Conservation (phyloP, 805 yeast species). For the Naumovozyma castellii region DNA sequence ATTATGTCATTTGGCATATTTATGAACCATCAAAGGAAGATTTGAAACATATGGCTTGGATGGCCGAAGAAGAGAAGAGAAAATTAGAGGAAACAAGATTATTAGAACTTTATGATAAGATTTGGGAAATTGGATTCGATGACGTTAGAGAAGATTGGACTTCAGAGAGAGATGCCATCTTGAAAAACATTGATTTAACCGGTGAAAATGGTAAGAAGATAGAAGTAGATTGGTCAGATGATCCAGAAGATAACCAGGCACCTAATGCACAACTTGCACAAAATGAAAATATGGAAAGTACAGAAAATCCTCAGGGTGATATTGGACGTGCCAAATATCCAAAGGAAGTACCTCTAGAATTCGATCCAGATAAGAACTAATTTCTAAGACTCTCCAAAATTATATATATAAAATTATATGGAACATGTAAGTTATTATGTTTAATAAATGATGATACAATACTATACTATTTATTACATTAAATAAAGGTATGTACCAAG, state of each 20-base stretch:
- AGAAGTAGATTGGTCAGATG: constrained; percentile 63
- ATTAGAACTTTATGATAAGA: constrained; percentile 54
- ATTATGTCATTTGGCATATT: constrained; percentile 92
- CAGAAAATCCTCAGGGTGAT: background rate
- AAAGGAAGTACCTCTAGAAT: constrained; percentile 21
- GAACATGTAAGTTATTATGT: too few species aligned
- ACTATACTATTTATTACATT: too few species aligned
- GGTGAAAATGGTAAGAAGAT: constrained; percentile 17
- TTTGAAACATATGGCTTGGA: constrained; percentile 78
- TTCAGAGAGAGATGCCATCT: constrained; percentile 55
- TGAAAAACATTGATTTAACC: constrained; percentile 65
- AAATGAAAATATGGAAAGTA: constrained; percentile 2
- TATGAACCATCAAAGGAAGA: constrained; percentile 94
- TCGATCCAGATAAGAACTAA: constrained; percentile 17
- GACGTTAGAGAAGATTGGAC: constrained; percentile 69
- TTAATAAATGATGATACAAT: too few species aligned
- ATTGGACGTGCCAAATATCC: background rate
- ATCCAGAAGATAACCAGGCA: constrained; percentile 22
- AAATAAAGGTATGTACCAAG: too few species aligned
- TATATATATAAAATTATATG: too few species aligned
- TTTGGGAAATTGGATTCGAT: constrained; percentile 71
- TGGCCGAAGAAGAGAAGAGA: constrained; percentile 71
- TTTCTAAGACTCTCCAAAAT: background rate
- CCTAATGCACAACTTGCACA: constrained; percentile 5
- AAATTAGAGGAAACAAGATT: constrained; percentile 52